A percentile compares a stretch with the other conserved stretches of the same genome.
Evolutionary conservation across 1,284 basidiomycete species (phyloP).

Genomic region (Apiotrichum gracile): DNA sequence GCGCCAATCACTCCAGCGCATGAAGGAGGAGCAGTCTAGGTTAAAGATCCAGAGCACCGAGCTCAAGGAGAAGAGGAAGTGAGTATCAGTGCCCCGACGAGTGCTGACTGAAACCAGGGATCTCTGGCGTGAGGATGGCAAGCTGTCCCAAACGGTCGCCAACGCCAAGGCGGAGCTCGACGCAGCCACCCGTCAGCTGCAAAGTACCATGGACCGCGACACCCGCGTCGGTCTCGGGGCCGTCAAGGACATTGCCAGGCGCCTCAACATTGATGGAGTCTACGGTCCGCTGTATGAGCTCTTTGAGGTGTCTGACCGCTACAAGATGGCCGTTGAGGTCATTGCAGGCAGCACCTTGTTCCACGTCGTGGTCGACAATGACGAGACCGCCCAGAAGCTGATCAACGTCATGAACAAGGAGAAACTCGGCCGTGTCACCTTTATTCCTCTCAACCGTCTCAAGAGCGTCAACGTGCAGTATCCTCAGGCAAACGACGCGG

Average conservation of each 20-base stretch:
- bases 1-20: constrained; percentile 66
- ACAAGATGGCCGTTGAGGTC: constrained; percentile 87
- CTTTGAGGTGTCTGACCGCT: constrained; percentile 87
- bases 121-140: constrained; percentile 91
- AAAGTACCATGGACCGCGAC: constrained; percentile 96
- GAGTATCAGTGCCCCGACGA: constrained; percentile 20
- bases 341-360: constrained; percentile 88
- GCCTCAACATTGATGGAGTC: constrained; percentile 66
- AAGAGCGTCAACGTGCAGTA: constrained; percentile 60
- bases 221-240: constrained; percentile 80
- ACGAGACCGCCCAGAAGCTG: constrained; percentile 80
- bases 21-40: constrained; percentile 58
- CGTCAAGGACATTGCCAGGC: constrained; percentile 72
- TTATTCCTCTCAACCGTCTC: constrained; percentile 97
- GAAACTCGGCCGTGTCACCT: constrained; percentile 88
- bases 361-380: constrained; percentile 95
- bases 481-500: constrained; percentile 79
- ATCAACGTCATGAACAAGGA: constrained; percentile 90
- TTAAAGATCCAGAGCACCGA: constrained; percentile 68
- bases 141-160: constrained; percentile 67
- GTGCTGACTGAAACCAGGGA: constrained; percentile 52
- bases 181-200: constrained; percentile 69
- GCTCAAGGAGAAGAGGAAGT: constrained; percentile 73
- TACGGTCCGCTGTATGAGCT: constrained; percentile 92
- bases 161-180: constrained; percentile 75